Evolutionary conservation across 1,284 basidiomycete species (phyloP), one percentile per base, ranked within the genome.

Genomic region (Malassezia sympodialis): DNA sequence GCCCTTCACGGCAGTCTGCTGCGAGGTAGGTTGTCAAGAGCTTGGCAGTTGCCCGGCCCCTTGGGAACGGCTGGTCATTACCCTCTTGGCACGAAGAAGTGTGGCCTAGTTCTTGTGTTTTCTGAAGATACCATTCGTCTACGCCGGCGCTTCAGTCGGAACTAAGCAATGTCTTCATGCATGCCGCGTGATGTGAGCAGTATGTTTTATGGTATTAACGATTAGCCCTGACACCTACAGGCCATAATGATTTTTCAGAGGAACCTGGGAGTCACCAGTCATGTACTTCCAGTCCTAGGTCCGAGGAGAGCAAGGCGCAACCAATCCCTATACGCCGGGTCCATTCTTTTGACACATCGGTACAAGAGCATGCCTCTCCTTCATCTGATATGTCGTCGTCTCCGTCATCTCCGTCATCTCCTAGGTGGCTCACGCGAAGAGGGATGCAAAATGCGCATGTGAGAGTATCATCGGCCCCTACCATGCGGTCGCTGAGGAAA

Each of bases 311-410:
- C 41, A 43, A 21, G 24, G 15, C 41, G 11, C 24, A 43, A 11
- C 46, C 46, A 15, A 49, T 49, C 34, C 46, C 46, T 8, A 49
- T 49, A 14, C 31, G 46, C 11, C 46, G 46, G 6, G 46, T 37
- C 26, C 46, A 49, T 17, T 37, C 46, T 15, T 49, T 49, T 26
- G 46, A 49, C 27, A 14, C 23, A 2, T 37, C 46, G n/a, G 21
- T 17, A 19, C n/a, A 15, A 14, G 1, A 19, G 15, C 3, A 24
- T 21, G 32, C 24, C 15, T 39, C 46, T 2, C 19, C 32, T 23
- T 37, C 21, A 24, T 49, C 32, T 4, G 46, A 49, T 14, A 17
- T 19, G 11, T 35, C 46, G 12, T 49, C 24, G 4, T 39, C 46
- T n/a, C 46, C 35, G 17, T 49, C 46, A 11, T 39, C 34, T 24